A percentile compares a stretch with the other conserved stretches of the same genome.
Evolutionary conservation across 2,329 filamentous ascomycete genomes (phyloP).

Genomic region (Hypoxylon sp.): DNA sequence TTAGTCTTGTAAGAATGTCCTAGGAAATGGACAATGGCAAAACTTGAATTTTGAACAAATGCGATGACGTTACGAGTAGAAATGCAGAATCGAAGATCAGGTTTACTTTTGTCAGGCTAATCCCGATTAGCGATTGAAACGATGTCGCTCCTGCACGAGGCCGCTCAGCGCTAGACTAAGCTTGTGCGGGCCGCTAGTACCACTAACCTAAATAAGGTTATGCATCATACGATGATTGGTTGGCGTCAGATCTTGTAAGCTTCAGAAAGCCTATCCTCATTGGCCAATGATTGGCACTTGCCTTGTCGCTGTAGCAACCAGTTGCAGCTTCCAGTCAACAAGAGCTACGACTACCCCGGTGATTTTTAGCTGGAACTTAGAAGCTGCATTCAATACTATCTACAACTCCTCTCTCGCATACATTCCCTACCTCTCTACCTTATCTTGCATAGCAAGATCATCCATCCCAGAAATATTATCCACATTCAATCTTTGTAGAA

Average conservation of each 20-base stretch:
- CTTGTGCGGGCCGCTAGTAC: conserved; percentile 30
- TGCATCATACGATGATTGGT: conserved; percentile 41
- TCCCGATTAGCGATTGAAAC: conserved; percentile 20
- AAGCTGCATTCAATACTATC: conserved; percentile 39
- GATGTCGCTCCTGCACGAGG: conserved; percentile 6
- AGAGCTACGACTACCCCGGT: conserved; percentile 34
- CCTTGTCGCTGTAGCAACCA: conserved; percentile 40
- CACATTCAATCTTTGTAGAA: conserved; percentile 35
- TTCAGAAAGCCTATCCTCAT: conserved; percentile 17
- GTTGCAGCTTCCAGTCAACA: conserved; percentile 39
- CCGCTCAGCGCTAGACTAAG: conserved; percentile 30
- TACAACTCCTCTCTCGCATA: conserved; percentile 40
- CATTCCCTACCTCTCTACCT: conserved; percentile 43
- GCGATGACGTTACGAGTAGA: conserved; percentile 32
- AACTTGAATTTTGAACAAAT: conserved; percentile 1
- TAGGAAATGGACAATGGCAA: conserved; percentile 14
- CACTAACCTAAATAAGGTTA: conserved; percentile 31
- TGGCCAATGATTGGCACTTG: conserved; percentile 30
- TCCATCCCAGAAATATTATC: conserved; percentile 39
- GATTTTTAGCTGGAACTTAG: conserved; percentile 32
- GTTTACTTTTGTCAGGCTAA: conserved; percentile 15
- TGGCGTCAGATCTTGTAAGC: conserved; percentile 17
- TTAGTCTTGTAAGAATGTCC: conserved; percentile 1
- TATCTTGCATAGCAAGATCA: conserved; percentile 46
- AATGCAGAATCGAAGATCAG: conserved; percentile 37